Conservation (phyloP, 495 filamentous ascomycete species). For the Annulohypoxylon maeteangense region DNA sequence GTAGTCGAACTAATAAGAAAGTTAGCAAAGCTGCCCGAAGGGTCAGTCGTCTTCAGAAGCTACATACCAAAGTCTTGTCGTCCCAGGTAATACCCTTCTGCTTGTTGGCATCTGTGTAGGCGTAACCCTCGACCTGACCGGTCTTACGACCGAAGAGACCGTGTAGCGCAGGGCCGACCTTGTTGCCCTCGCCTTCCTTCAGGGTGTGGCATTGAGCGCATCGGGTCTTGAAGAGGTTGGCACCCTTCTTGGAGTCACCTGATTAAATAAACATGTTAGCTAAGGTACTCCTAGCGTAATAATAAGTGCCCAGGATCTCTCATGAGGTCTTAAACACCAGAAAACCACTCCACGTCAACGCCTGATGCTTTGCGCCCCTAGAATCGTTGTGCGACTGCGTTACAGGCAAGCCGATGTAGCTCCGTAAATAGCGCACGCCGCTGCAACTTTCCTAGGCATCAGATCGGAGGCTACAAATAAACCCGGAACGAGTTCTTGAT, state of each 20-base stretch:
- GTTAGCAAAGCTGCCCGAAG: slow-evolving; percentile 43
- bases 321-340: background rate
- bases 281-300: background rate
- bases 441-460: slow-evolving; percentile 1
- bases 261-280: slow-evolving; percentile 51
- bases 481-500: background rate
- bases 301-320: background rate
- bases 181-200: slow-evolving; percentile 87
- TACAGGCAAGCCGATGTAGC: background rate
- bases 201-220: slow-evolving; percentile 99
- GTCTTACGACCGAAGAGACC: slow-evolving; percentile 98
- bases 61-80: slow-evolving; percentile 83
- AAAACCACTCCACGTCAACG: background rate
- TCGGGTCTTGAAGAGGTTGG: slow-evolving; percentile 99
- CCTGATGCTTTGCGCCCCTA: background rate
- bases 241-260: slow-evolving; percentile 98
- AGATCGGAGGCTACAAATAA: slow-evolving; percentile 14
- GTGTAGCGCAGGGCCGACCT: slow-evolving; percentile 96
- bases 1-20: slow-evolving; percentile 57
- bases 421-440: slow-evolving; percentile 55
- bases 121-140: slow-evolving; percentile 88
- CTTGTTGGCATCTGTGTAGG: slow-evolving; percentile 99
- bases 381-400: background rate
- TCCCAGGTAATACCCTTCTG: slow-evolving; percentile 90
- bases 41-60: background rate